Conservation (phyloP, 768 basidiomycete genomes). For the Boletus subcaerulescens region DNA sequence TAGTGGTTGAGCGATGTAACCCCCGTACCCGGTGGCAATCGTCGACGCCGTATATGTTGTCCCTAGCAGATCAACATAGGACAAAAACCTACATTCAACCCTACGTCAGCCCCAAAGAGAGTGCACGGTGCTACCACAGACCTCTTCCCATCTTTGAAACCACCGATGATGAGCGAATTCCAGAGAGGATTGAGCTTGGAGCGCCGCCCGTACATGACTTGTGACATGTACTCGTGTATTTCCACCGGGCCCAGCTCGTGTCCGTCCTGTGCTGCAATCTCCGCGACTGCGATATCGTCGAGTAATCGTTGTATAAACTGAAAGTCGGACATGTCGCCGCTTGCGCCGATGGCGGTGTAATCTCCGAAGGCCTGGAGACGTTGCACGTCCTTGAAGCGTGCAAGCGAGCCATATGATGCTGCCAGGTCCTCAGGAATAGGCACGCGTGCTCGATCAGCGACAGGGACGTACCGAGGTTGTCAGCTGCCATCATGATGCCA, state of each 20-base stretch:
- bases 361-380: slow-evolving; percentile 83
- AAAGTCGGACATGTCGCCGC: slow-evolving; percentile 98
- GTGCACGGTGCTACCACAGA: slow-evolving; percentile 32
- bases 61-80: slow-evolving; percentile 94
- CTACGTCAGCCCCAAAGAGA: background rate
- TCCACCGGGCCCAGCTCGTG: slow-evolving; percentile 83
- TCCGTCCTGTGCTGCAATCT: slow-evolving; percentile 79
- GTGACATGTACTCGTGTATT: slow-evolving; percentile 88
- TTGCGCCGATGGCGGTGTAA: slow-evolving; percentile 85
- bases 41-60: slow-evolving; percentile 93
- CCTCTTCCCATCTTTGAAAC: slow-evolving; percentile 82
- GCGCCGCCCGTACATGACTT: slow-evolving; percentile 86
- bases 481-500: slow-evolving; percentile 97
- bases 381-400: slow-evolving; percentile 91
- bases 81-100: slow-evolving; percentile 66
- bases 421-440: background rate
- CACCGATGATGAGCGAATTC: slow-evolving; percentile 93
- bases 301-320: slow-evolving; percentile 85
- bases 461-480: slow-evolving; percentile 77
- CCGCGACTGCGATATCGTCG: slow-evolving; percentile 73
- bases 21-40: slow-evolving; percentile 92
- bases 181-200: slow-evolving; percentile 91
- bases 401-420: slow-evolving; percentile 97
- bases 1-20: slow-evolving; percentile 89
- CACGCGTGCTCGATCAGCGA: background rate